These are phyloP conservation scores for Coniochaeta hoffmannii DNA, from an alignment of 2,329 filamentous ascomycete genomes.

Conservation along the genomic window DNA sequence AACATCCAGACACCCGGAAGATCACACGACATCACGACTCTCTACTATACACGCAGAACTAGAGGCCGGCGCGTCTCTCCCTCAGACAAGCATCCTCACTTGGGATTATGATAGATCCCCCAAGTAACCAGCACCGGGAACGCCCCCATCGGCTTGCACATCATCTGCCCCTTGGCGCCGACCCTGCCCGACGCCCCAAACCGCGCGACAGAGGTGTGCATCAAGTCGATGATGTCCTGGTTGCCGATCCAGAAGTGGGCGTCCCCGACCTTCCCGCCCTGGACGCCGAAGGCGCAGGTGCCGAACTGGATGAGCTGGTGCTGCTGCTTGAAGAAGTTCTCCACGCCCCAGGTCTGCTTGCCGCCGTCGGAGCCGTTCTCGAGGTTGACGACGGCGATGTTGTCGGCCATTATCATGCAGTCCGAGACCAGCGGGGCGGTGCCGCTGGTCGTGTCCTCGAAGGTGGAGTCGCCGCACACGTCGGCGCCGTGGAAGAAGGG, in stretches of 20 bases:
- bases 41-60: no score
- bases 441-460: neutral
- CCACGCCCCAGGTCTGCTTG: neutral
- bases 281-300: neutral
- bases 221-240: neutral
- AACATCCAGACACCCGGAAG: no score
- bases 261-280: neutral
- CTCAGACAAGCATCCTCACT: neutral
- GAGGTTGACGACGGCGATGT: neutral
- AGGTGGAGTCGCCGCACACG: neutral
- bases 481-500: neutral
- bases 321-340: neutral
- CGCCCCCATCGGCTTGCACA: neutral
- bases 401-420: neutral
- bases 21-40: no score
- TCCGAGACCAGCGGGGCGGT: neutral
- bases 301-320: neutral
- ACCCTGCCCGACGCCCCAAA: neutral
- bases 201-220: neutral
- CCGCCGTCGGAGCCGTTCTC: neutral
- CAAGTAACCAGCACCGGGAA: neutral
- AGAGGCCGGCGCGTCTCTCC: neutral
- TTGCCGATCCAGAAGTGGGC: neutral
- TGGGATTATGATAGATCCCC: neutral
- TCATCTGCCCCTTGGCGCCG: neutral